Conservation (phyloP, 768 basidiomycete genomes). For the Amanita phalloides region DNA sequence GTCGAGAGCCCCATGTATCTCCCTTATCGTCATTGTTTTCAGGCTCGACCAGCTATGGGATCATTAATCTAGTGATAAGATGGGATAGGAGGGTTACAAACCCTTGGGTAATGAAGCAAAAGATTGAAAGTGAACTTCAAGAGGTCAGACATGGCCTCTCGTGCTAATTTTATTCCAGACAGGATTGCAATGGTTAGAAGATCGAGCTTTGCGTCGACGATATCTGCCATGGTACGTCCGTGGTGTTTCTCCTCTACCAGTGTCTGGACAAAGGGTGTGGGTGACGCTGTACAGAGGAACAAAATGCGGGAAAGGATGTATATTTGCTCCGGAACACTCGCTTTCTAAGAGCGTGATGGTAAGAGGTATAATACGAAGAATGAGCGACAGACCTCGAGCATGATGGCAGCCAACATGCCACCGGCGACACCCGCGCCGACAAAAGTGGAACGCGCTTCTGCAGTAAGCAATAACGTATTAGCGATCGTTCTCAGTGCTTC, state of each 20-base stretch:
- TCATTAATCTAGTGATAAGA: neutral
- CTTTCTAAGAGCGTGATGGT: constrained; percentile 36
- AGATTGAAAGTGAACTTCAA: constrained; percentile 83
- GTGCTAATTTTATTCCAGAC: constrained; percentile 39
- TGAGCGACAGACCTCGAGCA: constrained; percentile 8
- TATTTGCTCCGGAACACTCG: constrained; percentile 46
- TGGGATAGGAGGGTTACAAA: constrained; percentile 15
- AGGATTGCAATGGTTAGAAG: constrained; percentile 37
- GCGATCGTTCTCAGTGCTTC: constrained; percentile 73
- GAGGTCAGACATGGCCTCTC: constrained; percentile 72
- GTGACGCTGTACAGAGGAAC: constrained; percentile 58
- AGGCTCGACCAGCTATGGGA: constrained; percentile 26
- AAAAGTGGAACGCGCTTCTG: constrained; percentile 47
- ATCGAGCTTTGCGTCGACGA: constrained; percentile 53
- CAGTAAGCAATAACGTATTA: constrained; percentile 66
- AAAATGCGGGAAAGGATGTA: constrained; percentile 72
- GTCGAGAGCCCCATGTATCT: constrained; percentile 63
- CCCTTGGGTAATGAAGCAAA: constrained; percentile 73
- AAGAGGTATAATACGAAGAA: neutral
- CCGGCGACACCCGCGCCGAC: constrained; percentile 51
- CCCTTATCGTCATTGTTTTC: constrained; percentile 38
- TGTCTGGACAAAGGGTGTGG: constrained; percentile 37
- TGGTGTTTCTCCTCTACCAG: constrained; percentile 56
- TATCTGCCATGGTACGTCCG: constrained; percentile 48
- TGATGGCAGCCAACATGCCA: constrained; percentile 55